Percentiles rank a stretch among this genome's conserved stretches.
These are phyloP conservation scores for Sphaerulina vaccinii DNA, from an alignment of 2,329 filamentous ascomycete species.

Conservation along the genomic window DNA sequence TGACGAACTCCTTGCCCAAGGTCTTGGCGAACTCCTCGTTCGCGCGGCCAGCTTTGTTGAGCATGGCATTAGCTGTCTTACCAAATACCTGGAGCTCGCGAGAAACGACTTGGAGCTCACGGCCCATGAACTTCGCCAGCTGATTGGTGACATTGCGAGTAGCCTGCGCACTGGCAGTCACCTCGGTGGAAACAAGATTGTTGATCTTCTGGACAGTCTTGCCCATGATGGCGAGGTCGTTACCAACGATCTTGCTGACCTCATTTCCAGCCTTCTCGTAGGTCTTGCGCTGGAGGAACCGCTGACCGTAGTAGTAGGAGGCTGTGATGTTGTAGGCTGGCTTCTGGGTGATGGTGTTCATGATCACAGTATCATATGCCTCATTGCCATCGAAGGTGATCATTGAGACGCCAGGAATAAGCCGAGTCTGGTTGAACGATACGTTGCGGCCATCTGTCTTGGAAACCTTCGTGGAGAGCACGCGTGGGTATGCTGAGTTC, in stretches of 20 bases:
- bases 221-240: constrained; percentile 31
- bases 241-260: constrained; percentile 30
- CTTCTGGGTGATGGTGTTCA: constrained; percentile 27
- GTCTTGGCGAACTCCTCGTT: constrained; percentile 19
- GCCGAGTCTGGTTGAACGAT: constrained; percentile 26
- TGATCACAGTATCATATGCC: constrained; percentile 28
- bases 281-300: constrained; percentile 12
- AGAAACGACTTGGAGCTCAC: constrained; percentile 22
- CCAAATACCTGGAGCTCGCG: constrained; percentile 29
- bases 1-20: constrained; percentile 20
- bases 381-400: constrained; percentile 29
- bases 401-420: constrained; percentile 34
- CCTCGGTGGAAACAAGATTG: constrained; percentile 25
- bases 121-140: constrained; percentile 28
- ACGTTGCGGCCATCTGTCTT: constrained; percentile 16
- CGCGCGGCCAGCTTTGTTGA: constrained; percentile 17
- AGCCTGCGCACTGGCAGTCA: constrained; percentile 29
- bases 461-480: constrained; percentile 7
- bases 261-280: constrained; percentile 32
- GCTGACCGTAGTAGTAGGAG: constrained; percentile 27
- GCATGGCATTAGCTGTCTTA: constrained; percentile 25
- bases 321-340: constrained; percentile 25
- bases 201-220: constrained; percentile 25
- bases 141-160: constrained; percentile 33
- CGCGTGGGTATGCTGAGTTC: constrained; percentile 2